phyloP scores from a whole-genome alignment of 2,329 filamentous ascomycete species.

The Fusarium camptoceras region DNA sequence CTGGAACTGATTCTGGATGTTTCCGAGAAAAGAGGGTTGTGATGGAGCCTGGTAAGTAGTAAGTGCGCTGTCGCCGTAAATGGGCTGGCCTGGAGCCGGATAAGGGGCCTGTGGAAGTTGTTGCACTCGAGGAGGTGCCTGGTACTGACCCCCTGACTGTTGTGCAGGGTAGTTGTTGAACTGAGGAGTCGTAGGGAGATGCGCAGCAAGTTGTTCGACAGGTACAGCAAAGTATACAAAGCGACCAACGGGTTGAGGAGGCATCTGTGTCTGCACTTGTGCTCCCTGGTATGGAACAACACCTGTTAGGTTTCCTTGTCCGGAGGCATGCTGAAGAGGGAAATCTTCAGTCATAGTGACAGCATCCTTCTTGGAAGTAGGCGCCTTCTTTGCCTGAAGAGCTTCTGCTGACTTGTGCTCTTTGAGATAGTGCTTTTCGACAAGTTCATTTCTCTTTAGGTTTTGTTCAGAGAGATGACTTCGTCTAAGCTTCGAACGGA shows the following conservation, averaged over 20 bases:
- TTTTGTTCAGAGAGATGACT: constrained; percentile 23
- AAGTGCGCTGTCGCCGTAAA: not conserved
- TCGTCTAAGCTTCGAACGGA: not conserved
- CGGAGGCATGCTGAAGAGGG: not conserved
- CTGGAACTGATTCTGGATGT: not conserved
- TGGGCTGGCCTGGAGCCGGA: not conserved
- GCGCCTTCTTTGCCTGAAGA: not conserved
- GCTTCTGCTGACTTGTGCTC: not conserved
- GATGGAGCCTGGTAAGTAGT: not conserved
- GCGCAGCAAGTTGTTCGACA: not conserved
- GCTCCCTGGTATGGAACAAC: not conserved
- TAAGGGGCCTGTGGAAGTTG: not conserved
- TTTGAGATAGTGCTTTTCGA: not conserved
- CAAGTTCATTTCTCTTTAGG: constrained; percentile 21
- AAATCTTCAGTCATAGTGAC: not conserved
- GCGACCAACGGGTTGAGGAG: not conserved
- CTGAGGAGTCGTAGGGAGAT: not conserved
- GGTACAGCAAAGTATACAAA: constrained; percentile 1
- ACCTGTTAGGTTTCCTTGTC: too few relatives aligned
- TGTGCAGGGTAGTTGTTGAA: not conserved
- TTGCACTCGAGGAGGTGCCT: not conserved
- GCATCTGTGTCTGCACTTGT: constrained; percentile 6
- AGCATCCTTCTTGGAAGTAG: constrained; percentile 16
- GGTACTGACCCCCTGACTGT: not conserved
- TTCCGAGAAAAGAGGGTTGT: not conserved